Evolutionary conservation across 768 basidiomycete species (phyloP).

Genomic region (Hypholoma fasciculare): DNA sequence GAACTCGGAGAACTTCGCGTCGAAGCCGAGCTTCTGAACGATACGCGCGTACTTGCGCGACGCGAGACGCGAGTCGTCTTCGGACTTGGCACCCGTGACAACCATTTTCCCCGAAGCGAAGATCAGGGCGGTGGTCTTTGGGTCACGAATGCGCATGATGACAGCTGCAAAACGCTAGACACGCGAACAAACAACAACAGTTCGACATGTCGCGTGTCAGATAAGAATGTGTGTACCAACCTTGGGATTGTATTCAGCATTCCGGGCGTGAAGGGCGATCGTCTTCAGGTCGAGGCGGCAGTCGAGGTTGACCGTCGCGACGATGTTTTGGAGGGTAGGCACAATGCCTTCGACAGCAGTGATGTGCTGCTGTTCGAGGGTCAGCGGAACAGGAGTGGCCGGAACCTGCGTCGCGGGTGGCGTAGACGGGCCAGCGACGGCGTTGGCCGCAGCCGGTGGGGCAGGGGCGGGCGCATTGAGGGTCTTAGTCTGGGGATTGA

Average conservation of each 20-base stretch:
- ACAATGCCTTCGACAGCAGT: constrained; percentile 98
- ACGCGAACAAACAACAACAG: constrained; percentile 57
- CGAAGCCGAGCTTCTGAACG: constrained; percentile 98
- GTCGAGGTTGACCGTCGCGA: constrained; percentile 97
- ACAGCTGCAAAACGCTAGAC: constrained; percentile 99
- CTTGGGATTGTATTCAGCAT: constrained; percentile 99
- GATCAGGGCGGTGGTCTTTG: constrained; percentile 98
- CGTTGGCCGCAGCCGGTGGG: constrained; percentile 32
- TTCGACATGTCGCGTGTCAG: constrained; percentile 53
- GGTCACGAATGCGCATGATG: constrained; percentile 99
- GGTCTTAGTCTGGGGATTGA: constrained; percentile 35
- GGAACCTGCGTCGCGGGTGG: constrained; percentile 54
- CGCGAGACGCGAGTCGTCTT: constrained; percentile 95
- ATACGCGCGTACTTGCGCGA: constrained; percentile 99
- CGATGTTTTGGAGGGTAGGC: constrained; percentile 99
- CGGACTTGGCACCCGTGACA: constrained; percentile 98
- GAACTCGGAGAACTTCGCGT: constrained; percentile 99
- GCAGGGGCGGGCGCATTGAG: constrained; percentile 23
- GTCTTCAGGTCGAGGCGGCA: constrained; percentile 97
- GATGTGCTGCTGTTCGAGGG: constrained; percentile 91
- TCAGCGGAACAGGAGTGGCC: constrained; percentile 70
- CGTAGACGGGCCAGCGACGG: constrained; percentile 59
- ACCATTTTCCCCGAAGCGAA: constrained; percentile 99
- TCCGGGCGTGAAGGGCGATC: constrained; percentile 95
- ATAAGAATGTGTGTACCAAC: constrained; percentile 65